A percentile compares a stretch with the other conserved stretches of the same genome.
phyloP scores from a whole-genome alignment of 1,139 yeast species.

The Pichia sorboxylosa region DNA sequence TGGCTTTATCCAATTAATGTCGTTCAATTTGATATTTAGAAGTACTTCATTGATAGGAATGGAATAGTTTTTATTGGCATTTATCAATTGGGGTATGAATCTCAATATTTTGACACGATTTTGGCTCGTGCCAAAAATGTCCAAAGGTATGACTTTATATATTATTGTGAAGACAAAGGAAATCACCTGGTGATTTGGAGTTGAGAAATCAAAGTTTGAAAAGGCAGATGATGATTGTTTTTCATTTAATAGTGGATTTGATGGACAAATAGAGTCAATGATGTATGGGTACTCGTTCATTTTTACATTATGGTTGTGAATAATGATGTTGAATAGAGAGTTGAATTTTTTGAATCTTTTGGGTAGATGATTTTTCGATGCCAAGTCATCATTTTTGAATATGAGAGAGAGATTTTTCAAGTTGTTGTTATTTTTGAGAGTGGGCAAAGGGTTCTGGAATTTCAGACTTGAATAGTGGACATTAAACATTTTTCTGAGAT shows the following conservation, averaged over 20 bases:
- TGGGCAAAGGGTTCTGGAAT: conserved; percentile 16
- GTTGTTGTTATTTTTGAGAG: conserved; percentile 8
- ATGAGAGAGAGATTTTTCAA: conserved; percentile 8
- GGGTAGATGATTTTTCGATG: conserved; percentile 15
- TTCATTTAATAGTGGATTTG: not conserved
- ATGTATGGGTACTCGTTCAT: conserved; percentile 24
- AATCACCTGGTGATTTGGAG: conserved; percentile 26
- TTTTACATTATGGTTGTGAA: conserved; percentile 19
- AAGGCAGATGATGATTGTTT: no score
- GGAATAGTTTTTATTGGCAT: conserved; percentile 26
- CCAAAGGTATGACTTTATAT: conserved; percentile 40
- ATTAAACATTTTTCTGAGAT: not conserved
- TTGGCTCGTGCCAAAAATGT: conserved; percentile 40
- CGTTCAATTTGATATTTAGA: conserved; percentile 27
- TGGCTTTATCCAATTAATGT: conserved; percentile 39
- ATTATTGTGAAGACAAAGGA: conserved; percentile 31
- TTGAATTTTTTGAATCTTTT: conserved; percentile 15
- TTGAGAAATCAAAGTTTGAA: conserved; percentile 15
- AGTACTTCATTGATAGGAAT: conserved; percentile 23
- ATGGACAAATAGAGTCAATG: conserved; percentile 18
- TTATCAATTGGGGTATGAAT: conserved; percentile 31
- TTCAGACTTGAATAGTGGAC: not conserved
- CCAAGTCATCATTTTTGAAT: conserved; percentile 4
- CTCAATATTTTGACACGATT: conserved; percentile 36
- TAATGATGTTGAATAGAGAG: conserved; percentile 11